These are phyloP conservation scores for Polytrichum commune DNA, from an alignment of 225 moss, liverwort and hornwort genomes.

Conservation along the genomic window DNA sequence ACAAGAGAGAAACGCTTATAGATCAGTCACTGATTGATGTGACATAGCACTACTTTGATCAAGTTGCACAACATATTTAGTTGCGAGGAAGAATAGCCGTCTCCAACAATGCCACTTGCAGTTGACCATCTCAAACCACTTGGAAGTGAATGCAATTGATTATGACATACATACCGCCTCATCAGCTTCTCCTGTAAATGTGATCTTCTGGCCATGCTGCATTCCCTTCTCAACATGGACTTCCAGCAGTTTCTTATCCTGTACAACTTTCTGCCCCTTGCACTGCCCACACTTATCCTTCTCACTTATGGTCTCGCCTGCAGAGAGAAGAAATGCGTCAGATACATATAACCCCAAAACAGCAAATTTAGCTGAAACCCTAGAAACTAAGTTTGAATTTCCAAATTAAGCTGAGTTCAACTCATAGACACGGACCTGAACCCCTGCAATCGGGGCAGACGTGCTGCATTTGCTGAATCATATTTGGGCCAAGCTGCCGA, in stretches of 20 bases:
- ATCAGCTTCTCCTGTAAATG: constrained; percentile 49
- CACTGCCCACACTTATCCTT: constrained; percentile 27
- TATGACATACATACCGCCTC: constrained; percentile 28
- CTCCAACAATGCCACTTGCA: too few relatives aligned
- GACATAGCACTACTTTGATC: too few relatives aligned
- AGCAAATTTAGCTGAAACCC: too few relatives aligned
- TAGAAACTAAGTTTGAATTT: too few relatives aligned
- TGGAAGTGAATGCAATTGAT: neutral
- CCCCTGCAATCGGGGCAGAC: constrained; percentile 22
- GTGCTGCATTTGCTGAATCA: constrained; percentile 36
- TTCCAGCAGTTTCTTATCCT: constrained; percentile 48
- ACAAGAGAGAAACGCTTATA: too few relatives aligned
- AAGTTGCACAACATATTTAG: too few relatives aligned
- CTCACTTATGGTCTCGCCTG: constrained; percentile 24
- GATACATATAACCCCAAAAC: too few relatives aligned
- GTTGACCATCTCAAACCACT: too few relatives aligned
- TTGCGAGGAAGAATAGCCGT: too few relatives aligned
- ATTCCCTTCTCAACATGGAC: constrained; percentile 53
- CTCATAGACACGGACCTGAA: constrained; percentile 7
- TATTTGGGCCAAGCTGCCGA: constrained; percentile 28
- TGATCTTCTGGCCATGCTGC: constrained; percentile 44
- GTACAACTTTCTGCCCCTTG: constrained; percentile 25
- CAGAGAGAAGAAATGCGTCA: too few relatives aligned
- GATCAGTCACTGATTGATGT: too few relatives aligned
- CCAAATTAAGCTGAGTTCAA: too few relatives aligned